A percentile compares a stretch with the other conserved stretches of the same genome.
phyloP scores from a whole-genome alignment of 768 basidiomycete genomes.

The Naganishia vishniacii region DNA sequence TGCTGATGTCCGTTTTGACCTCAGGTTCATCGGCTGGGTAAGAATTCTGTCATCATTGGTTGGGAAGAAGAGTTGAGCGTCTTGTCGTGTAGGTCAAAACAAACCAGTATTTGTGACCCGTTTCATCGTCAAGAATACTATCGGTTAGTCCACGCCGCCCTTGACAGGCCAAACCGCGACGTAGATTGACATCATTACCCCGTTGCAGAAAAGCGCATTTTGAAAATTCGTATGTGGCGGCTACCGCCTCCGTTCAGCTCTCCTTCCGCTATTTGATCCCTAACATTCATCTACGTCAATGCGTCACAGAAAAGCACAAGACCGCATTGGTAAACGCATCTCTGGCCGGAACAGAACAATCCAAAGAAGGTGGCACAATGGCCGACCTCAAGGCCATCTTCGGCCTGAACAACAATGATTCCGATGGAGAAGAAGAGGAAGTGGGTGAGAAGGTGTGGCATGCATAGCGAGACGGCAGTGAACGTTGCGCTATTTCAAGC shows the following conservation, averaged over 20 bases:
- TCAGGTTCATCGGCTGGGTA: conserved; percentile 13
- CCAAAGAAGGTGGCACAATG: conserved; percentile 37
- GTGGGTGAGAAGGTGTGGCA: conserved; percentile 9
- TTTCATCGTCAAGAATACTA: conserved; percentile 47
- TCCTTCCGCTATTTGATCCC: not conserved
- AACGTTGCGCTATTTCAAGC: too few relatives aligned
- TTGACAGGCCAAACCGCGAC: not conserved
- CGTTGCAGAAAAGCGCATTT: conserved; percentile 37
- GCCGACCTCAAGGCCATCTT: conserved; percentile 48
- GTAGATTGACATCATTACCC: not conserved
- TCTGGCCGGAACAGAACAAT: conserved; percentile 36
- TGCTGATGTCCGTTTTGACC: not conserved
- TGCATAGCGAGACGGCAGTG: not conserved
- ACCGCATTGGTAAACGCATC: conserved; percentile 47
- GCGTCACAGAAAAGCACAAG: conserved; percentile 40
- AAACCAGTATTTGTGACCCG: conserved; percentile 47
- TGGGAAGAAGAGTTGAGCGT: not conserved
- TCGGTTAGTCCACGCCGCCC: conserved; percentile 27
- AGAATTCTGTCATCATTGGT: not conserved
- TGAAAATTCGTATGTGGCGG: conserved; percentile 47
- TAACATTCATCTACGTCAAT: not conserved
- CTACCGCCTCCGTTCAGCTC: not conserved
- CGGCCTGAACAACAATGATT: conserved; percentile 40
- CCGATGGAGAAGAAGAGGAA: conserved; percentile 21
- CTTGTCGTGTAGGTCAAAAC: conserved; percentile 41